These are phyloP conservation scores for Sporisorium exsertum DNA, from an alignment of 1,284 basidiomycete genomes.

Conservation along the genomic window DNA sequence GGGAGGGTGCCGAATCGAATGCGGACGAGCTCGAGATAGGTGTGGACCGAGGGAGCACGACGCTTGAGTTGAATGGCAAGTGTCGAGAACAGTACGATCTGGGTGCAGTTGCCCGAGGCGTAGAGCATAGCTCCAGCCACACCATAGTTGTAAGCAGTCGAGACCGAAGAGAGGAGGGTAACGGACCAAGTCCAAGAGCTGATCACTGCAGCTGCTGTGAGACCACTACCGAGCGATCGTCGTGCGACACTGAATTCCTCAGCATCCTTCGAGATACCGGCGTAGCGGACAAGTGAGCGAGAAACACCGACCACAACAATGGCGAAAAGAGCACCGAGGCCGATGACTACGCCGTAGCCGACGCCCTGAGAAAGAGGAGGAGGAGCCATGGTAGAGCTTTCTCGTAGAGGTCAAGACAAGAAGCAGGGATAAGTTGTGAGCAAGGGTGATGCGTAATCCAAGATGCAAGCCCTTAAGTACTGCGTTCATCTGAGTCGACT, in stretches of 20 bases:
- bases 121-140: slow-evolving; percentile 61
- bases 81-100: slow-evolving; percentile 60
- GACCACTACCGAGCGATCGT: slow-evolving; percentile 57
- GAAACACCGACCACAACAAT: slow-evolving; percentile 59
- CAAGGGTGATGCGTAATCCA: neutral
- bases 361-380: slow-evolving; percentile 62
- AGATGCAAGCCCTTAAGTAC: neutral
- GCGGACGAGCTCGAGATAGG: slow-evolving; percentile 59
- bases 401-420: too few relatives aligned
- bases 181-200: slow-evolving; percentile 63
- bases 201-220: slow-evolving; percentile 62
- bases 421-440: neutral
- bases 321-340: slow-evolving; percentile 65
- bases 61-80: slow-evolving; percentile 63
- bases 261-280: slow-evolving; percentile 47
- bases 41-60: slow-evolving; percentile 57
- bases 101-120: slow-evolving; percentile 58
- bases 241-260: slow-evolving; percentile 58
- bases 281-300: slow-evolving; percentile 46
- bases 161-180: slow-evolving; percentile 56
- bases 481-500: neutral
- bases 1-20: slow-evolving; percentile 53
- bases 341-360: slow-evolving; percentile 67
- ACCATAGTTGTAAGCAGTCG: slow-evolving; percentile 63
- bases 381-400: slow-evolving; percentile 11